Base-by-base conservation (phyloP, 2,329 filamentous ascomycete species). In the Pseudocercospora crystallina region DNA sequence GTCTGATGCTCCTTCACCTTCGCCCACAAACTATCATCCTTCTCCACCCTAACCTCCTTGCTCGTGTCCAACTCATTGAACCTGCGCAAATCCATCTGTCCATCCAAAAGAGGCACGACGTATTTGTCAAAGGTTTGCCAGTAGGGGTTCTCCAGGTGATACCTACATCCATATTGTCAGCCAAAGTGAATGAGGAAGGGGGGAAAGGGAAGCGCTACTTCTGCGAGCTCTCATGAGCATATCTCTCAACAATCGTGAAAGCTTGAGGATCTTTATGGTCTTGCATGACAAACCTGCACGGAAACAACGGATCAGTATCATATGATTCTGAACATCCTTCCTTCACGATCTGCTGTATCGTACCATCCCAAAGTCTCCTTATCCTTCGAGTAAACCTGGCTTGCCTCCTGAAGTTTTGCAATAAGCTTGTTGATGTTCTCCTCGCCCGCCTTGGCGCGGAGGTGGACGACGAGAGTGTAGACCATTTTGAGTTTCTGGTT, bases 61-160 rank as follows among this genome's bases (percentile, higher is more conserved):
- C 70, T 76, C 7, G 79, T 82, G 56, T 85, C 82, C 62, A 86
- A 68, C 70, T 90, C 86, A 67, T 87, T 82, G 57, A 82, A 79
- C 39, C 86, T 74, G 47, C 84, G 74, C 54, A 89, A 67, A 66
- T 89, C 86, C 84, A 89, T 89, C 8, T 80, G 76, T 65, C 77
- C 78, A 59, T 83, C 85, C 43, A 90, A 71, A 51, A 89, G 65
- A 2, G 86, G 86, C 41, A 82, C 75, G 29, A 89, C 85, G 61
- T 88, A 89, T 5, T 84, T 83, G 66, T 89, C 85, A 61, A 89
- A 89, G 1, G 85, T 87, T 74, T 87, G 80, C 84, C 84, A 87
- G 75, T 87, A 87, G 0, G 84, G 84, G 69, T 87, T 87, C 63
- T 73, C 69, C 7, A 76, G 67, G 53, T 77, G 73, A 59, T 74